Percentiles rank a stretch among this genome's conserved stretches.
Conservation (phyloP, 1,284 basidiomycete genomes). For the Cryptococcus hybrid region DNA sequence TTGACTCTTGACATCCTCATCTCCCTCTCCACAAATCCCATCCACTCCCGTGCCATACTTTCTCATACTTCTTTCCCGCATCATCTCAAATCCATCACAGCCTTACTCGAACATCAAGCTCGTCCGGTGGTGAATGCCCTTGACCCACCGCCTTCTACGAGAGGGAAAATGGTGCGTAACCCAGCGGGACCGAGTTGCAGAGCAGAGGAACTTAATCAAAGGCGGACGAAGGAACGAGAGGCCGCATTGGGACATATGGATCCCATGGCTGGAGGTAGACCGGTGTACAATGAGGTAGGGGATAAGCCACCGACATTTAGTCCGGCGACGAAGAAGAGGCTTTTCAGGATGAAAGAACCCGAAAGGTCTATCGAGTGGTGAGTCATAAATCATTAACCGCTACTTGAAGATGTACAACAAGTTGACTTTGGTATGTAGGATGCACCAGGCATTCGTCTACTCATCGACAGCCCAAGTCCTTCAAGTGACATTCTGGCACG, state of each 20-base stretch:
- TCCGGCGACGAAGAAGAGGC: slow-evolving; percentile 21
- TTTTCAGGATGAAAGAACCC: slow-evolving; percentile 42
- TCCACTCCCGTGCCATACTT: slow-evolving; percentile 29
- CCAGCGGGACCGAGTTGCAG: slow-evolving; percentile 27
- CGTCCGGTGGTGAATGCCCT: slow-evolving; percentile 12
- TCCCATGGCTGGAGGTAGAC: slow-evolving; percentile 18
- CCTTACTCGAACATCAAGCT: slow-evolving; percentile 28
- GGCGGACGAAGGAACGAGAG: slow-evolving; percentile 29
- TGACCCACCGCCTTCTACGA: slow-evolving; percentile 14
- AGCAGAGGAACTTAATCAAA: slow-evolving; percentile 24
- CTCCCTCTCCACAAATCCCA: slow-evolving; percentile 24
- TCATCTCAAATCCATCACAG: slow-evolving; percentile 32
- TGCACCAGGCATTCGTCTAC: slow-evolving; percentile 48
- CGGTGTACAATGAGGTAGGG: slow-evolving; percentile 28
- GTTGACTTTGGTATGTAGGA: slow-evolving; percentile 26
- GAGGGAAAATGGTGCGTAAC: slow-evolving; percentile 27
- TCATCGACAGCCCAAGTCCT: slow-evolving; percentile 39
- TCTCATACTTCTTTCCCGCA: slow-evolving; percentile 20
- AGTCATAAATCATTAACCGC: background rate
- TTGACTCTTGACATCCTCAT: slow-evolving; percentile 40
- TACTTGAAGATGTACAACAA: background rate
- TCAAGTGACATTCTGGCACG: slow-evolving; percentile 49
- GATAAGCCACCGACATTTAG: slow-evolving; percentile 30
- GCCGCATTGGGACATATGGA: slow-evolving; percentile 31
- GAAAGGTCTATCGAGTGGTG: slow-evolving; percentile 41